Conservation (phyloP, 495 filamentous ascomycete species). For the Hypoxylon lienhwacheense region DNA sequence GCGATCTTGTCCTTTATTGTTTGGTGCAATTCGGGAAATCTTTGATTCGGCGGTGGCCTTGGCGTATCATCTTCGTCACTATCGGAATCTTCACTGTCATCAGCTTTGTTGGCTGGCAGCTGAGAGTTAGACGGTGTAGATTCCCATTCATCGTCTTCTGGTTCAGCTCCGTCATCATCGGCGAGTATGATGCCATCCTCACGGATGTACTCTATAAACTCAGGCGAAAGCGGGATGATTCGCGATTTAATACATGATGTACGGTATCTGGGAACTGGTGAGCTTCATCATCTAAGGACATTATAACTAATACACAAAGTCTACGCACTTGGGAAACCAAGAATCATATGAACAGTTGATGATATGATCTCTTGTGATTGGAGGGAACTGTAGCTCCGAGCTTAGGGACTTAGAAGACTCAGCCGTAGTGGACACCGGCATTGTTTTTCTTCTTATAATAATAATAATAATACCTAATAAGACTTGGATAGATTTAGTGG, state of each 20-base stretch:
- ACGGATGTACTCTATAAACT: constrained; percentile 84
- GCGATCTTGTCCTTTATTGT: constrained; percentile 73
- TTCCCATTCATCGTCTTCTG: constrained; percentile 54
- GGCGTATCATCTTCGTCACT: constrained; percentile 37
- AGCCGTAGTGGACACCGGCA: constrained; percentile 33
- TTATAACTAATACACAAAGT: not conserved
- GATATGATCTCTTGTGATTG: constrained; percentile 81
- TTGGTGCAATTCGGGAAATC: constrained; percentile 70
- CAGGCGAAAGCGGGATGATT: constrained; percentile 69
- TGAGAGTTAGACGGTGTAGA: constrained; percentile 37
- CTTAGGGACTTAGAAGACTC: constrained; percentile 19
- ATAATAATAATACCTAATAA: not conserved
- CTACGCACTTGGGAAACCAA: constrained; percentile 76
- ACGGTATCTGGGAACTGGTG: constrained; percentile 61
- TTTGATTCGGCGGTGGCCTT: constrained; percentile 45
- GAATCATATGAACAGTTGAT: constrained; percentile 90
- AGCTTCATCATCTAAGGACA: constrained; percentile 3
- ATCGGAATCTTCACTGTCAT: constrained; percentile 50
- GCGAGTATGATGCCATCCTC: constrained; percentile 92
- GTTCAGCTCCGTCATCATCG: constrained; percentile 49
- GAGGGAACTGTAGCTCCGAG: constrained; percentile 64
- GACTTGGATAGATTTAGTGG: not conserved
- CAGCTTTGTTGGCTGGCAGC: constrained; percentile 40
- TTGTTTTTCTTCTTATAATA: constrained; percentile 6
- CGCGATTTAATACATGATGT: constrained; percentile 79